phyloP scores from a whole-genome alignment of 1,139 yeast genomes.

The Blastobotrys apis region DNA sequence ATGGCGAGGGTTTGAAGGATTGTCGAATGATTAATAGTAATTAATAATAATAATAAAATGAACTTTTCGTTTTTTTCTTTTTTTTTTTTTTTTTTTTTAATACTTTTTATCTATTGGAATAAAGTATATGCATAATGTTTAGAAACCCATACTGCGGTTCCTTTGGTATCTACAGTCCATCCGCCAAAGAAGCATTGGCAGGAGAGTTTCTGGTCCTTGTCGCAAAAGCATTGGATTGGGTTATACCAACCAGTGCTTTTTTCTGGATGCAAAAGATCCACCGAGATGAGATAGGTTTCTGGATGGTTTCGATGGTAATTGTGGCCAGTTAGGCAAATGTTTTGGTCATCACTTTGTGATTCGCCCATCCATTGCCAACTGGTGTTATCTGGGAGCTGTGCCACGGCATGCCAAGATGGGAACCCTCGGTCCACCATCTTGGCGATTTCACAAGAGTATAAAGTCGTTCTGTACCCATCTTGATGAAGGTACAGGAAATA shows the following conservation, averaged over 20 bases:
- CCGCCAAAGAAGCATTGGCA: conserved; percentile 3
- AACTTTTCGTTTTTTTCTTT: background rate
- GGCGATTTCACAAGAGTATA: background rate
- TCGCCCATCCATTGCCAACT: conserved; percentile 6
- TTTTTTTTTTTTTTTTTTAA: background rate
- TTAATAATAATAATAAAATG: background rate
- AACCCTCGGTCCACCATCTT: background rate
- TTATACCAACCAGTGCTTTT: too few species aligned
- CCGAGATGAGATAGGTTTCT: too few species aligned
- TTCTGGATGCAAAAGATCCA: too few species aligned
- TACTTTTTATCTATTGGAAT: background rate
- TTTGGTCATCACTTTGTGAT: conserved; percentile 4
- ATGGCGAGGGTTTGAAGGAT: conserved; percentile 61
- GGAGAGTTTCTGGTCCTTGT: too few species aligned
- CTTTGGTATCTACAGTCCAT: conserved; percentile 2
- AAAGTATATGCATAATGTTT: background rate
- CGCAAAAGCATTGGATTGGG: too few species aligned
- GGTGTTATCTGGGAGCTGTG: background rate
- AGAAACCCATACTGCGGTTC: conserved; percentile 6
- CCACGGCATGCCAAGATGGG: conserved; percentile 1
- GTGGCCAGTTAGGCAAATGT: conserved; percentile 4
- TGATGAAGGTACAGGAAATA: background rate
- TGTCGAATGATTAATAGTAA: conserved; percentile 11
- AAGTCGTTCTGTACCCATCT: background rate
- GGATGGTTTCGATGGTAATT: background rate